Conservation (phyloP, 768 basidiomycete species). For the Calocera cornea region DNA sequence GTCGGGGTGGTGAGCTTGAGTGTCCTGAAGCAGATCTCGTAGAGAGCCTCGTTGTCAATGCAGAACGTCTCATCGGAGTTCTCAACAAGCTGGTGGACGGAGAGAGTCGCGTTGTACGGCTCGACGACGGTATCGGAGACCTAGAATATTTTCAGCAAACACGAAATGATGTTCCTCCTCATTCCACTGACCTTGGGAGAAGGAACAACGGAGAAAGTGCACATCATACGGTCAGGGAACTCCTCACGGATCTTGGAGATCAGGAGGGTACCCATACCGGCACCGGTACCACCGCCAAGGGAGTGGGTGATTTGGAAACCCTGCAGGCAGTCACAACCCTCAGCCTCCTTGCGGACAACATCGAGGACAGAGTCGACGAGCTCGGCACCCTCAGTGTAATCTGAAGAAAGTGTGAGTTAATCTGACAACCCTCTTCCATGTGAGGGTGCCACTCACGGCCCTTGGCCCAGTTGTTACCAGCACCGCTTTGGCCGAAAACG, state of each 20-base stretch:
- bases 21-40: constrained; percentile 98
- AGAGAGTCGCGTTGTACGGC: constrained; percentile 98
- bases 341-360: constrained; percentile 97
- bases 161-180: no score
- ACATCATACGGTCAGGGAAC: constrained; percentile 99
- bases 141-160: constrained; percentile 17
- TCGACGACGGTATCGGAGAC: constrained; percentile 97
- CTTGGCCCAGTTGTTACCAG: constrained; percentile 99
- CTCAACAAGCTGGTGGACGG: constrained; percentile 96
- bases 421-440: constrained; percentile 15
- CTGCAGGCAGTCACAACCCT: constrained; percentile 92
- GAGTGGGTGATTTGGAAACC: constrained; percentile 99
- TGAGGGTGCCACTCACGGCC: constrained; percentile 56
- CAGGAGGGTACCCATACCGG: constrained; percentile 98
- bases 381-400: constrained; percentile 94
- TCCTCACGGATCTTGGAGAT: constrained; percentile 99
- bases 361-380: constrained; percentile 96
- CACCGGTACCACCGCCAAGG: constrained; percentile 96
- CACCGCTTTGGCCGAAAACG: constrained; percentile 94
- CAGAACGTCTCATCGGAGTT: constrained; percentile 99
- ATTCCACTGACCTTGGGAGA: constrained; percentile 55
- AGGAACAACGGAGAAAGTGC: constrained; percentile 97
- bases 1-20: constrained; percentile 91
- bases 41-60: constrained; percentile 98
- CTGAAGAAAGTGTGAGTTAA: constrained; percentile 25